phyloP scores from a whole-genome alignment of 192 early-diverging fungal genomes.

The Funneliformis mosseae region DNA sequence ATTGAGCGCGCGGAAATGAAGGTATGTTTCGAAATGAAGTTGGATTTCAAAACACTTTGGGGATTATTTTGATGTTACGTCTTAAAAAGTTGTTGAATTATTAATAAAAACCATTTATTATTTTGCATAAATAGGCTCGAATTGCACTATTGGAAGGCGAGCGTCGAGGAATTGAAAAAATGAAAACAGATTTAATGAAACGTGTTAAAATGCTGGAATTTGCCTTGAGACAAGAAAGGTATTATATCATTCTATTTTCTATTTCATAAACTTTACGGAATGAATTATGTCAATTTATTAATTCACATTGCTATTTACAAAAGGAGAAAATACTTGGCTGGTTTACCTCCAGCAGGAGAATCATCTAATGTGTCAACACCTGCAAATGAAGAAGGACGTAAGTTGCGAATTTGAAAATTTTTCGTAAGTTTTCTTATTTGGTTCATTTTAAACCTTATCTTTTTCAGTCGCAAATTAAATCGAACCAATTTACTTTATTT shows the following conservation, averaged over 20 bases:
- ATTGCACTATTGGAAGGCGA: slow-evolving; percentile 80
- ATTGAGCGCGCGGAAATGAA: slow-evolving; percentile 79
- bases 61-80: neutral
- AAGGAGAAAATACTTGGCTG: slow-evolving; percentile 50
- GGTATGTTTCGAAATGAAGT: slow-evolving; percentile 45
- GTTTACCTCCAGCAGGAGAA: slow-evolving; percentile 14
- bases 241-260: neutral
- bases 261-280: neutral
- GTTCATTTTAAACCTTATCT: neutral
- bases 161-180: slow-evolving; percentile 70
- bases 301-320: neutral
- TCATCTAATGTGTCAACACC: slow-evolving; percentile 2
- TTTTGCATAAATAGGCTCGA: slow-evolving; percentile 57
- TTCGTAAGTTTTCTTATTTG: slow-evolving; percentile 32
- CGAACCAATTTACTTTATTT: neutral
- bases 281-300: neutral
- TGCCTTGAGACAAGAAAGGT: slow-evolving; percentile 78
- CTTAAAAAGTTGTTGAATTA: neutral
- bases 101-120: neutral
- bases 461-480: slow-evolving; percentile 6
- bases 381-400: slow-evolving; percentile 32
- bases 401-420: slow-evolving; percentile 33
- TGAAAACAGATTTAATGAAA: slow-evolving; percentile 72
- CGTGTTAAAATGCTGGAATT: slow-evolving; percentile 88
- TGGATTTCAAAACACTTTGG: neutral